Percentiles rank a stretch among this genome's conserved stretches.
phyloP scores from a whole-genome alignment of 305 asterid species.

The Ilex paraguariensis region DNA sequence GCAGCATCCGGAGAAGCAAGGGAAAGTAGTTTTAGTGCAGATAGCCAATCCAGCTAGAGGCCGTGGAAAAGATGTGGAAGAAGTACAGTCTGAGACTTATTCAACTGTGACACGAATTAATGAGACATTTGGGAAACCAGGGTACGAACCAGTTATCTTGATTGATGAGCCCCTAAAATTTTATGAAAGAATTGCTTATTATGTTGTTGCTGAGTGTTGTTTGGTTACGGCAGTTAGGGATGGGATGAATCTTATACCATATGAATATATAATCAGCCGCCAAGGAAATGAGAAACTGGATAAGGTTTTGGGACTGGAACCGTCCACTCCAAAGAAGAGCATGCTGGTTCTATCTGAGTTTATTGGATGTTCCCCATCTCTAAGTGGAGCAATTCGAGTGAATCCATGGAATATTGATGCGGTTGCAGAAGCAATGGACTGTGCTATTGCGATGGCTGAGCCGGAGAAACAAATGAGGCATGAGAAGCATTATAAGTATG shows the following conservation, averaged over 20 bases:
- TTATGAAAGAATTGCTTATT: slow-evolving; percentile 71
- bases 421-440: slow-evolving; percentile 85
- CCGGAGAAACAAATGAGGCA: slow-evolving; percentile 79
- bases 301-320: slow-evolving; percentile 42
- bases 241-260: slow-evolving; percentile 90
- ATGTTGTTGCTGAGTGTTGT: slow-evolving; percentile 76
- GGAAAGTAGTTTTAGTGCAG: slow-evolving; percentile 80
- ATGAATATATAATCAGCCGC: slow-evolving; percentile 73
- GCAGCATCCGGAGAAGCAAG: slow-evolving; percentile 76
- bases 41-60: slow-evolving; percentile 90
- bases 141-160: slow-evolving; percentile 66
- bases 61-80: slow-evolving; percentile 74
- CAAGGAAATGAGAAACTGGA: slow-evolving; percentile 70
- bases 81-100: slow-evolving; percentile 67
- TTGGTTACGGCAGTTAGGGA: slow-evolving; percentile 91
- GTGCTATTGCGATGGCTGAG: slow-evolving; percentile 68
- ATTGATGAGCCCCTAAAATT: slow-evolving; percentile 69
- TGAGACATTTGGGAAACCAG: slow-evolving; percentile 61
- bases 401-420: slow-evolving; percentile 86
- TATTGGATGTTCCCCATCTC: slow-evolving; percentile 80
- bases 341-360: slow-evolving; percentile 89
- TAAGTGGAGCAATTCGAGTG: slow-evolving; percentile 83
- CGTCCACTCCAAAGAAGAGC: slow-evolving; percentile 55
- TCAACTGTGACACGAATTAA: slow-evolving; percentile 68
- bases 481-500: slow-evolving; percentile 80